These are phyloP conservation scores for Vitis hybrid DNA, from an alignment of 177 flowering plant species.

Conservation along the genomic window DNA sequence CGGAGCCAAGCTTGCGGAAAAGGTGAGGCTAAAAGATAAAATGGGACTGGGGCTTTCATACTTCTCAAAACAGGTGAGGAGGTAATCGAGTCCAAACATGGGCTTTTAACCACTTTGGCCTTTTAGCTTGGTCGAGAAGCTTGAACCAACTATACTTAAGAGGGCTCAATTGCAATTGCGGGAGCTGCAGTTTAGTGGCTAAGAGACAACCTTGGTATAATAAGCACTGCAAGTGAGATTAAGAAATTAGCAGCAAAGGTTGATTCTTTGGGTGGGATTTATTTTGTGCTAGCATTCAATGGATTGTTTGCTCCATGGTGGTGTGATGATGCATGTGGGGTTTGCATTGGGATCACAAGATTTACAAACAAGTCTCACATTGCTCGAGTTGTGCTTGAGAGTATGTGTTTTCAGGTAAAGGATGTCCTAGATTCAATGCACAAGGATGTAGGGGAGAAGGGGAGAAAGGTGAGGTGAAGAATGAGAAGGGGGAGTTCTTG, in stretches of 20 bases:
- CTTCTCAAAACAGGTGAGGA: conserved; percentile 48
- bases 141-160: conserved; percentile 78
- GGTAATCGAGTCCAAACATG: too few relatives aligned
- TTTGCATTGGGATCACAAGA: too few relatives aligned
- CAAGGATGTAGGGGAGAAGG: conserved; percentile 31
- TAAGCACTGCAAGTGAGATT: too few relatives aligned
- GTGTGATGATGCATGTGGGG: too few relatives aligned
- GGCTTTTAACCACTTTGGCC: conserved; percentile 68
- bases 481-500: conserved; percentile 69
- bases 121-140: conserved; percentile 84
- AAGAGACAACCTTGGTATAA: conserved; percentile 65
- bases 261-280: too few relatives aligned
- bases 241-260: too few relatives aligned
- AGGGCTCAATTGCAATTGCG: conserved; percentile 93
- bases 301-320: too few relatives aligned
- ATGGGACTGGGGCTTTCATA: conserved; percentile 96
- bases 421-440: too few relatives aligned
- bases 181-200: conserved; percentile 99
- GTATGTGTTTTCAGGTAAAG: too few relatives aligned
- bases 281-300: too few relatives aligned
- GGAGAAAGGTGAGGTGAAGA: conserved; percentile 39
- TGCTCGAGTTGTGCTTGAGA: too few relatives aligned
- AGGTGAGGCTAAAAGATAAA: conserved; percentile 95
- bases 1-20: conserved; percentile 84
- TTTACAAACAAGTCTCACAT: too few relatives aligned